Evolutionary conservation across 257 asterid genomes (phyloP), one percentile per base, ranked within the genome.

Genomic region (Phtheirospermum japonicum): DNA sequence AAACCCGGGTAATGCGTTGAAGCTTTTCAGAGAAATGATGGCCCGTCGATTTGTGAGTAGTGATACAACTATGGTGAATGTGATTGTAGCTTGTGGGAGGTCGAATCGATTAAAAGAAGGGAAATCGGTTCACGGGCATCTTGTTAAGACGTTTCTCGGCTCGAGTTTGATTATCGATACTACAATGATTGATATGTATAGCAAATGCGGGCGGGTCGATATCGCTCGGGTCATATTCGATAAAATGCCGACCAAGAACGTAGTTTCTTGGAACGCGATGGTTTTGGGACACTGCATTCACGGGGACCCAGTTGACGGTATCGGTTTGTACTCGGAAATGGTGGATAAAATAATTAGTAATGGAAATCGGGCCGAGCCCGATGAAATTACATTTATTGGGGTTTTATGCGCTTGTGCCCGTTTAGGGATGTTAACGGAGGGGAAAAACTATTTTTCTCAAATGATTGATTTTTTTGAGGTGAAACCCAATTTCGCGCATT

Each of bases 61-160:
- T 61, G 85, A 65, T 65, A 69, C 75, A 1, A 81, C 85, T 20
- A 45, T 65, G 61, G 92, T 88, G 71, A 77, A 69, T 57, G 81
- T 75, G 48, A 55, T 85, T 42, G 67, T 87, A 4, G 81, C 92
- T 69, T 85, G 96, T 75, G 85, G 88, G 72, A 78, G 90, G 84
- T 88, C 95, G 52, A 76, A 75, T 61, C 74, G 92, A 56, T 75
- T 85, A 66, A 82, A 72, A 63, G 95, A 88, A 74, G 96, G 95
- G 46, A 83, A 72, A 57, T 85, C 93, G 1, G 75, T 85, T 64
- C 96, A 85, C 56, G 84, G 89, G 28, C 75, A n/a, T 62, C 81
- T 76, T 51, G 12, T 85, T 20, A 88, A 76, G 76, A 69, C 33
- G 6, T 75, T 48, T 55, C 28, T 4, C 4, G 13, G 52, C 31